phyloP scores from a whole-genome alignment of 2,329 filamentous ascomycete genomes.

The Didymella pomorum region DNA sequence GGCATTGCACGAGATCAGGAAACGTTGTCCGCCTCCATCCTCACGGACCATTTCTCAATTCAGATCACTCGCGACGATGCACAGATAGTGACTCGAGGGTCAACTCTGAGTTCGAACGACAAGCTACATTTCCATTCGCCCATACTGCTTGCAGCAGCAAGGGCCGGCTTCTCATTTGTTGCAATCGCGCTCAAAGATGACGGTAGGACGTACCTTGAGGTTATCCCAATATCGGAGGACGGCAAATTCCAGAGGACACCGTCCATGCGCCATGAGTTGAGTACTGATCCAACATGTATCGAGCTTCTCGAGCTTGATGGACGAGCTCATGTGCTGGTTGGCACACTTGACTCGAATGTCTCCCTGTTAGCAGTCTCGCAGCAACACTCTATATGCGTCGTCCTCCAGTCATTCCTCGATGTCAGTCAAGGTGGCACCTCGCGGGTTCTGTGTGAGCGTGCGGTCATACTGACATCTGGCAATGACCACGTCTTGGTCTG shows the following conservation, averaged over 20 bases:
- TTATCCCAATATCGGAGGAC: slow-evolving; percentile 27
- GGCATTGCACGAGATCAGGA: slow-evolving; percentile 41
- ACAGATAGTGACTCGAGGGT: slow-evolving; percentile 31
- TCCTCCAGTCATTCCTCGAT: slow-evolving; percentile 25
- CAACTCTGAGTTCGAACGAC: slow-evolving; percentile 26
- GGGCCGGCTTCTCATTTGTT: slow-evolving; percentile 25
- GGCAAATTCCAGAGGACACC: slow-evolving; percentile 25
- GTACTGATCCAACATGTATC: slow-evolving; percentile 45
- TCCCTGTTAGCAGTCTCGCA: slow-evolving; percentile 32
- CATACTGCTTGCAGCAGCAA: slow-evolving; percentile 35
- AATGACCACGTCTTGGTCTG: slow-evolving; percentile 39
- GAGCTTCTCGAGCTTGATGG: slow-evolving; percentile 38
- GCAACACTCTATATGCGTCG: slow-evolving; percentile 7
- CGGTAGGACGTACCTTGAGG: slow-evolving; percentile 33
- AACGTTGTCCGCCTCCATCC: slow-evolving; percentile 41
- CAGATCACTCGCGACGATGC: slow-evolving; percentile 43
- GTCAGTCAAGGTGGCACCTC: slow-evolving; percentile 4
- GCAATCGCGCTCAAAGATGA: slow-evolving; percentile 33
- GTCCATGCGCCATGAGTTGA: slow-evolving; percentile 26
- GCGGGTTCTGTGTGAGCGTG: slow-evolving; percentile 43
- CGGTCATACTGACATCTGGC: slow-evolving; percentile 29
- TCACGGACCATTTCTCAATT: slow-evolving; percentile 33
- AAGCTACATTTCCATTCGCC: slow-evolving; percentile 28
- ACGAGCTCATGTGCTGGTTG: slow-evolving; percentile 36
- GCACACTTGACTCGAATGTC: slow-evolving; percentile 38